Percentiles rank a stretch among this genome's conserved stretches.
phyloP scores from a whole-genome alignment of 1,284 basidiomycete genomes.

The Phlebopus sp. region DNA sequence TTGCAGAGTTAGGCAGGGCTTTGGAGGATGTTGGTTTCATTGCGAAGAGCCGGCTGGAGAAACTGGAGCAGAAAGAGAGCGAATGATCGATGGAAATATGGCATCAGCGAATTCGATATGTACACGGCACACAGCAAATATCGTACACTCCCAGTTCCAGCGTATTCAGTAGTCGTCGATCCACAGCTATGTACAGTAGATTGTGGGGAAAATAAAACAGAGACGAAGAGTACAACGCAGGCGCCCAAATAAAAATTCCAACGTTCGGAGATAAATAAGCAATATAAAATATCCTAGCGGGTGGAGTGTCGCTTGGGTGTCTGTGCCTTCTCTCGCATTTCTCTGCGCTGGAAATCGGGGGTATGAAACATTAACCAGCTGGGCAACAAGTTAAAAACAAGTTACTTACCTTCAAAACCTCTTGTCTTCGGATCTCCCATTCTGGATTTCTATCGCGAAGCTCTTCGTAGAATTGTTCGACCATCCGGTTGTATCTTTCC shows the following conservation, averaged over 20 bases:
- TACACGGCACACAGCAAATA: slow-evolving; percentile 1
- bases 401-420: slow-evolving; percentile 34
- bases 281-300: slow-evolving; percentile 23
- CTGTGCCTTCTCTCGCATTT: slow-evolving; percentile 27
- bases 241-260: slow-evolving; percentile 16
- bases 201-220: slow-evolving; percentile 5
- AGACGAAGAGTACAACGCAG: slow-evolving; percentile 27
- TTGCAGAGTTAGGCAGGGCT: slow-evolving; percentile 64
- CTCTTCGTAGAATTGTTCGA: slow-evolving; percentile 47
- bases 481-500: slow-evolving; percentile 34
- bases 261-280: slow-evolving; percentile 29
- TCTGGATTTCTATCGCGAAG: slow-evolving; percentile 58
- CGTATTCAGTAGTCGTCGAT: slow-evolving; percentile 3
- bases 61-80: slow-evolving; percentile 10
- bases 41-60: slow-evolving; percentile 61
- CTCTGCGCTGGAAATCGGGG: slow-evolving; percentile 24
- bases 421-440: slow-evolving; percentile 54
- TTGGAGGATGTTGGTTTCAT: slow-evolving; percentile 74
- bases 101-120: too few relatives aligned
- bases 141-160: slow-evolving; percentile 17
- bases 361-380: slow-evolving; percentile 11
- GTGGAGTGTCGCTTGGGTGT: slow-evolving; percentile 14
- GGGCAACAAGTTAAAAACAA: slow-evolving; percentile 11
- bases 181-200: slow-evolving; percentile 13
- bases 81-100: not conserved